These are phyloP conservation scores for Ceratobasidium sp. DNA, from an alignment of 1,284 basidiomycete genomes.

Conservation along the genomic window DNA sequence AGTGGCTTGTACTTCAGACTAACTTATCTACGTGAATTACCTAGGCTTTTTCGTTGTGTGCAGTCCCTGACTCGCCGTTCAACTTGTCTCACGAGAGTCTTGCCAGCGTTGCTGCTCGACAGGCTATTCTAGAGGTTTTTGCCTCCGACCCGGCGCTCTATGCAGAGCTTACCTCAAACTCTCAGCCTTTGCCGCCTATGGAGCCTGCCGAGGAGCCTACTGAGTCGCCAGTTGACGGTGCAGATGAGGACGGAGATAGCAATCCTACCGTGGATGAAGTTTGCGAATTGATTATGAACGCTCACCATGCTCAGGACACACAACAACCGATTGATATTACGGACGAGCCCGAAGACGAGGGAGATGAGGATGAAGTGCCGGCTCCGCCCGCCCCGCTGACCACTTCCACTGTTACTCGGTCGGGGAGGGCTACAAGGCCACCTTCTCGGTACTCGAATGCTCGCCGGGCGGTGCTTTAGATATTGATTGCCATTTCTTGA, in stretches of 20 bases:
- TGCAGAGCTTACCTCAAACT: background rate
- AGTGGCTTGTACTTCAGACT: background rate
- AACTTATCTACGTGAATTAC: background rate
- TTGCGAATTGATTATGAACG: background rate
- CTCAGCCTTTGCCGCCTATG: background rate
- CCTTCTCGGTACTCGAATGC: background rate
- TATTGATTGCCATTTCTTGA: background rate
- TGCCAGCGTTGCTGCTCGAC: slow-evolving; percentile 39
- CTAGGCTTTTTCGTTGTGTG: slow-evolving; percentile 49
- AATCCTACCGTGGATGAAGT: slow-evolving; percentile 18
- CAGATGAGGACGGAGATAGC: background rate
- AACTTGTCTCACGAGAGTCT: slow-evolving; percentile 49
- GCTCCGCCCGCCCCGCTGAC: background rate
- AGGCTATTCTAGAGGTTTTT: slow-evolving; percentile 22
- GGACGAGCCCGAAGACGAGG: slow-evolving; percentile 3
- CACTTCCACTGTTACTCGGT: background rate
- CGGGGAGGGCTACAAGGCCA: background rate
- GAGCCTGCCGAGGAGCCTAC: background rate
- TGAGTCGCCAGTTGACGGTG: background rate
- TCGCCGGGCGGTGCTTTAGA: background rate
- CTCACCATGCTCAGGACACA: background rate
- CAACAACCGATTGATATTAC: background rate
- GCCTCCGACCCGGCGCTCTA: slow-evolving; percentile 15
- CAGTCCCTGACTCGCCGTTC: slow-evolving; percentile 18
- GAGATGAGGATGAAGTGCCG: background rate